These are phyloP conservation scores for Entomortierella beljakovae DNA, from an alignment of 192 early-diverging fungal species.

Conservation along the genomic window DNA sequence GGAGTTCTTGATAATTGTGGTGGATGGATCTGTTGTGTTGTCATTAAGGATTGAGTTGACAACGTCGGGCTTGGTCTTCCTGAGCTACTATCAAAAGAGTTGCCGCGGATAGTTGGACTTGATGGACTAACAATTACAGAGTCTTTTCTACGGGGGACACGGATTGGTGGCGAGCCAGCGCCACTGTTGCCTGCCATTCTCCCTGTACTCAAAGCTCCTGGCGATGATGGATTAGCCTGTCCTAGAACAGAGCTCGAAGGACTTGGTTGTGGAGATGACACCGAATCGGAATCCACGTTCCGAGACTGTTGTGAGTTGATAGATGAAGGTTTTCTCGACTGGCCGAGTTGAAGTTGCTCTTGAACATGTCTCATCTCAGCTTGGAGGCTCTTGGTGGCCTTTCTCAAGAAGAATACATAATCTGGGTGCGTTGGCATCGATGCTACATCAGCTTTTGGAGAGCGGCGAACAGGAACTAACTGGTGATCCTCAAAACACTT, in stretches of 20 bases:
- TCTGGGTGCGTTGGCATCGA: slow-evolving; percentile 50
- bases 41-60: slow-evolving; percentile 31
- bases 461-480: slow-evolving; percentile 26
- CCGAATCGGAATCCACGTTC: slow-evolving; percentile 10
- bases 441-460: slow-evolving; percentile 50
- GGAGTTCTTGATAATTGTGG: slow-evolving; percentile 49
- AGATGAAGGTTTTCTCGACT: slow-evolving; percentile 4
- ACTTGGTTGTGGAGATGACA: slow-evolving; percentile 19
- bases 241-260: slow-evolving; percentile 10
- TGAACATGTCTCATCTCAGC: slow-evolving; percentile 48
- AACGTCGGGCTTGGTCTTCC: slow-evolving; percentile 46
- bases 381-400: slow-evolving; percentile 47
- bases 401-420: slow-evolving; percentile 41
- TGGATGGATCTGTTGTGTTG: slow-evolving; percentile 30
- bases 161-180: slow-evolving; percentile 22
- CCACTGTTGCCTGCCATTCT: slow-evolving; percentile 5
- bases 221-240: slow-evolving; percentile 15
- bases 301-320: slow-evolving; percentile 8
- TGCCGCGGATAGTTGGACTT: slow-evolving; percentile 20
- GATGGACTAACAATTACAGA: slow-evolving; percentile 47
- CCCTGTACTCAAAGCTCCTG: slow-evolving; percentile 6
- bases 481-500: slow-evolving; percentile 45
- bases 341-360: slow-evolving; percentile 19
- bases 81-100: slow-evolving; percentile 39
- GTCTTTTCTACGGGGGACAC: slow-evolving; percentile 40